Evolutionary conservation across 805 yeast genomes (phyloP), one percentile per base, ranked within the genome.

Genomic region (Komagataella mondaviorum): DNA sequence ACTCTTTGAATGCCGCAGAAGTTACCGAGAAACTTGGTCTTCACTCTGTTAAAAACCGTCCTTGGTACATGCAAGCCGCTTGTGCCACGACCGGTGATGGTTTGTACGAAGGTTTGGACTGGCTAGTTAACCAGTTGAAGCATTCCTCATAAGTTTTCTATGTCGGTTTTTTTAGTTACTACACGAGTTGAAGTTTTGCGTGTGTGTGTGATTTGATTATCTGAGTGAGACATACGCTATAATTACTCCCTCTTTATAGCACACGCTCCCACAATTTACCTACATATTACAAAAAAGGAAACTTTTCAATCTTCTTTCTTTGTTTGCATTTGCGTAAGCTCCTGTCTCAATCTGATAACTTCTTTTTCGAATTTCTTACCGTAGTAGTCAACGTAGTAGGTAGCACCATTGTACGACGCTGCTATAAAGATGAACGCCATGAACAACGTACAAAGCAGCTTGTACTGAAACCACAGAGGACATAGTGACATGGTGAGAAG

Each of bases 61-160:
- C 96, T 65, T 93, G 99, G 99, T 91, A 86, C 76, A 91, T 93
- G 70, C 97, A 91, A 77, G 88, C 99, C 60, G 88, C 98, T 57
- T 90, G 98, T 77, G 99, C 99, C 61, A 91, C 97, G 60, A 87
- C 98, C 56, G 99, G 98, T 76, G 97, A 90, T 70, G 98, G 98
- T 78, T 78, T 89, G 67, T 86, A 88, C 71, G 96, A 89, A 76
- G 97, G 97, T 79, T 81, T 89, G 70, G 96, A 89, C 76, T 89
- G 97, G 97, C 82, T 89, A 67, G 81, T 90, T 60, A 85, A 88
- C 67, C 88, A 86, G 76, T 81, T 89, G 74, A 88, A 88, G 78
- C 84, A 77, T 70, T 74, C 78, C 65, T 69, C 63, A 57, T 66
- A 60, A 57, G 39, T 47, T 47, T 10, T n/a, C 6, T 16, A 10